Base-by-base conservation (phyloP, 495 filamentous ascomycete genomes). In the Talaromyces stipitatus region DNA sequence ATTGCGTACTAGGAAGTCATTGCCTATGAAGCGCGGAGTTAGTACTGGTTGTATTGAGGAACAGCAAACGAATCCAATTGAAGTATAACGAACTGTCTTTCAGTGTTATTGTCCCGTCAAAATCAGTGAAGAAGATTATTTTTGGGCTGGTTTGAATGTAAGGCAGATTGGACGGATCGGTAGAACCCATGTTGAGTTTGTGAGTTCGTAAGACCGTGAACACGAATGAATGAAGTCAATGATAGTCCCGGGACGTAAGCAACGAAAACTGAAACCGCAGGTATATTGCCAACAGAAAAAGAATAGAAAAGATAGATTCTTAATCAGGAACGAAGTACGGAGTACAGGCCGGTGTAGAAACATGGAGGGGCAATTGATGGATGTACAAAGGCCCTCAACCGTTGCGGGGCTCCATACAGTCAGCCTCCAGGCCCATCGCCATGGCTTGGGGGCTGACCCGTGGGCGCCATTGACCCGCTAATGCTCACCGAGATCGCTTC, bases 81-180 rank as follows among this genome's bases (percentile, higher is more conserved):
- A 32, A 16, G 9, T 11, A 6, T 10, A 3, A 75, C 82, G 69
- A 62, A 84, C 85, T 92, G 73, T 96, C 91, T 62, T 88, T 81
- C 56, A 88, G 75, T 28, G 92, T 97, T 64, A 97, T 94, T 29
- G 94, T 97, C 54, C 92, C 92, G 66, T 97, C 92, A 61, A 97
- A 97, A 71, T 97, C 92, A 38, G 92, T 92, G 77, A 97, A 97
- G 78, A 97, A 95, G 71, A 97, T 94, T 76, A 86, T 85, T 69
- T 90, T 87, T 29, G 88, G 87, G 61, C 81, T 80, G 14, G 82
- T 86, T 61, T 77, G 73, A 72, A 91, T 69, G 55, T 75, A 75
- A 3, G 72, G 72, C 18, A 77, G 72, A 16, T 53, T 58, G 24
- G 72, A 70, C 22, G 73, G 71, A 38, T 56, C 60, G 36, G 58